Conservation (phyloP, 2,329 filamentous ascomycete species). For the Rhinocladiella mackenziei region DNA sequence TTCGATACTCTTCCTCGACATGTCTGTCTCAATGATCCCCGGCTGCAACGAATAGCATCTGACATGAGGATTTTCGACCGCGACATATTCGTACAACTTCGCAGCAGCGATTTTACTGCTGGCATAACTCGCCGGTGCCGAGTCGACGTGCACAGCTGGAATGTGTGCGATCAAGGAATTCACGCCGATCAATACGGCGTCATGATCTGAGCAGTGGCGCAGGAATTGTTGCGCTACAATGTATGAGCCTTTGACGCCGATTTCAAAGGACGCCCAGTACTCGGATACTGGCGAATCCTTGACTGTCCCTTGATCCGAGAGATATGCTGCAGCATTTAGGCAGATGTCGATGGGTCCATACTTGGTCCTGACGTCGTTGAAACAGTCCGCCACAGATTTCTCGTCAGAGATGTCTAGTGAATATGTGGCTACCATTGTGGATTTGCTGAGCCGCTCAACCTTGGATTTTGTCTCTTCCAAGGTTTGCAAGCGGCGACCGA, state of each 20-base stretch:
- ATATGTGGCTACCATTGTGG: neutral
- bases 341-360: constrained; percentile 5
- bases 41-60: too few relatives aligned
- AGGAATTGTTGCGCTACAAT: constrained; percentile 3
- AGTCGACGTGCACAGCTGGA: too few relatives aligned
- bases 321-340: constrained; percentile 8
- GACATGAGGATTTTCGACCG: too few relatives aligned
- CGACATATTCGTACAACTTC: too few relatives aligned
- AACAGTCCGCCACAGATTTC: neutral
- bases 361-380: too few relatives aligned
- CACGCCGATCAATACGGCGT: too few relatives aligned
- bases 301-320: constrained; percentile 4
- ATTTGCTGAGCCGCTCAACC: neutral
- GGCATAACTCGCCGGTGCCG: too few relatives aligned
- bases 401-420: neutral
- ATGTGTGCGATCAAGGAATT: too few relatives aligned
- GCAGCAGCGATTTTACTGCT: too few relatives aligned
- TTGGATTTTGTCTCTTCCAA: neutral
- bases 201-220: too few relatives aligned
- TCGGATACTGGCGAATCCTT: neutral
- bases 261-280: constrained; percentile 6
- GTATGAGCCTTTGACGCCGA: constrained; percentile 3
- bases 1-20: too few relatives aligned
- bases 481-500: constrained; percentile 1
- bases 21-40: too few relatives aligned